phyloP scores from a whole-genome alignment of 306 rosid species.

The Fragaria iinumae region DNA sequence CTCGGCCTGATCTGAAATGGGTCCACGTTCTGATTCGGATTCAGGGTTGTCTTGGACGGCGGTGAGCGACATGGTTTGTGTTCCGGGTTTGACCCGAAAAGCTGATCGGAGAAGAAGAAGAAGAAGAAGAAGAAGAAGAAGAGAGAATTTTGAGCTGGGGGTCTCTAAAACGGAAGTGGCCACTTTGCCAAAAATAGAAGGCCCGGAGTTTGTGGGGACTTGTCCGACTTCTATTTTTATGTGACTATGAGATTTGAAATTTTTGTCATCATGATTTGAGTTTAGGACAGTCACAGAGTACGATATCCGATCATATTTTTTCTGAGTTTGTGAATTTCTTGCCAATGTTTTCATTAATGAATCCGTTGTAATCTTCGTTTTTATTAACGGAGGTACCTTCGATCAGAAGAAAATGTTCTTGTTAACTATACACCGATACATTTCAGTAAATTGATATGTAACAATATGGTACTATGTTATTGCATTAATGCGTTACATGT shows the following conservation, averaged over 20 bases:
- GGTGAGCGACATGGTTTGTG: slow-evolving; percentile 37
- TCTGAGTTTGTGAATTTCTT: background rate
- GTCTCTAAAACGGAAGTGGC: background rate
- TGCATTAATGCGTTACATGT: too few relatives aligned
- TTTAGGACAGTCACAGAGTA: background rate
- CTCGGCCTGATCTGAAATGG: slow-evolving; percentile 37
- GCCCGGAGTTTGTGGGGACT: background rate
- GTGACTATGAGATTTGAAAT: background rate
- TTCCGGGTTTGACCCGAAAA: slow-evolving; percentile 11
- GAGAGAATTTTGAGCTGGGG: background rate
- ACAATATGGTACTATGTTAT: too few relatives aligned
- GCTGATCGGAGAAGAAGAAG: slow-evolving; percentile 5
- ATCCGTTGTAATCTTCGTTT: too few relatives aligned
- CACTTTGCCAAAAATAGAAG: slow-evolving; percentile 14
- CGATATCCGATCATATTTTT: background rate
- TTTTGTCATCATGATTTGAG: background rate
- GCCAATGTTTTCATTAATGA: background rate
- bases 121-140: background rate
- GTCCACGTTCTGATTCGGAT: slow-evolving; percentile 9
- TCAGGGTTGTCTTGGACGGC: background rate
- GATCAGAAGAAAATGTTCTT: too few relatives aligned
- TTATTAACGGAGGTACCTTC: too few relatives aligned
- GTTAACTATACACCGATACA: too few relatives aligned
- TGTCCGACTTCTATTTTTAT: background rate
- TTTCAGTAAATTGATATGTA: too few relatives aligned